phyloP scores from a whole-genome alignment of 192 early-diverging fungal genomes.

The Linnemannia hyalina region DNA sequence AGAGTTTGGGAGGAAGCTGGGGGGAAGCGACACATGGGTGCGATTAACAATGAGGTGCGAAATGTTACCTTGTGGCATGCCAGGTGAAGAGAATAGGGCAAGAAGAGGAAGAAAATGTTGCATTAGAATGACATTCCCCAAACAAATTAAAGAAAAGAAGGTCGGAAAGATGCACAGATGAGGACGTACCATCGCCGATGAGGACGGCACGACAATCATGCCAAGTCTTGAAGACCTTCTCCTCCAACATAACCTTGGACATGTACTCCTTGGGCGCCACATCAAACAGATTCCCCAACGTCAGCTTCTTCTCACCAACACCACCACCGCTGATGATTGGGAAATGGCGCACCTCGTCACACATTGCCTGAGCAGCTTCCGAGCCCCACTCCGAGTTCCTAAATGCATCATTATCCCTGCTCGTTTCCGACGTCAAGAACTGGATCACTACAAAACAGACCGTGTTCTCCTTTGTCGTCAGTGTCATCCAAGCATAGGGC shows the following conservation, averaged over 20 bases:
- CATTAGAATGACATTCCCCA: neutral
- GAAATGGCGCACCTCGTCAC: neutral
- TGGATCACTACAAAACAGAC: slow-evolving; percentile 19
- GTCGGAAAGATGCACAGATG: too few relatives aligned
- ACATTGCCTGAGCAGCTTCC: neutral
- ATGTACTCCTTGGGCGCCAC: neutral
- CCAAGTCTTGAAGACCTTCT: slow-evolving; percentile 25
- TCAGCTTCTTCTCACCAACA: neutral
- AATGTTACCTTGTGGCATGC: slow-evolving; percentile 21
- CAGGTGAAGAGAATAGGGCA: neutral
- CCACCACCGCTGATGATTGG: neutral
- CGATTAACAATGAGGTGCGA: neutral
- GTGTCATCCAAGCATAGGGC: slow-evolving; percentile 20
- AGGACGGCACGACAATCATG: neutral
- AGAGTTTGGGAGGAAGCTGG: neutral
- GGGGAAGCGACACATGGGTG: too few relatives aligned
- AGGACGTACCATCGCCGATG: slow-evolving; percentile 2
- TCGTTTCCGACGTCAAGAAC: neutral
- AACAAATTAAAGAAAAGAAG: neutral
- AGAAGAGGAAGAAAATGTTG: neutral
- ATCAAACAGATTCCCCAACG: neutral
- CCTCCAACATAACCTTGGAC: slow-evolving; percentile 11
- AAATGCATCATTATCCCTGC: neutral
- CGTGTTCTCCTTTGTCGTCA: neutral
- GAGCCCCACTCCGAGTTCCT: slow-evolving; percentile 17